Base-by-base conservation (phyloP, 1,284 basidiomycete species). In the Neotropicomus parvogracilis region DNA sequence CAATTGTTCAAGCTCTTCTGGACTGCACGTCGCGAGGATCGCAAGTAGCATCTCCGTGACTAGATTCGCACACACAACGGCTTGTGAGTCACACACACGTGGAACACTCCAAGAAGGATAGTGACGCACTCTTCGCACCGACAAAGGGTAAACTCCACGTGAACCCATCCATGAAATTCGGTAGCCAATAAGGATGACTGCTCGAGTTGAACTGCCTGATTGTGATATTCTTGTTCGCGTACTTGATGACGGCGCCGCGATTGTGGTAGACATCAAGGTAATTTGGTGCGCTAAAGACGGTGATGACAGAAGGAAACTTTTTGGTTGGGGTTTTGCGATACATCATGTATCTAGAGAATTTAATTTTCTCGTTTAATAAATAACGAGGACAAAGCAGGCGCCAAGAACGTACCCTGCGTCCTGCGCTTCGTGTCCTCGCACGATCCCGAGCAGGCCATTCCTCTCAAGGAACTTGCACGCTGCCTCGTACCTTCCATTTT, bases 91-190 rank as follows among this genome's bases (percentile, higher is more conserved):
- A 11, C 21, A 16, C 0, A 12, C 8, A 21, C 13, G 13, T 14
- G 10, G 28, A 13, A 28, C 16, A 13, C 24, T 24, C 24, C 24
- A 24, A 24, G 24, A 6, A 7, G 13, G 12, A 1, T 5, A 29
- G 8, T 3, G n/a, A 77, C 83, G 57, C 64, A 92, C 93, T 98
- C 75, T 99, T 99, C 52, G 93, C 85, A 36, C 95, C 95, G 3
- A 99, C 97, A 65, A 99, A 99, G 0, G 95, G 97, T 57, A 99
- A 71, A 77, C 89, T 93, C 97, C 97, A 99, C 1, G 95, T 98
- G 68, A 99, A 99, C 32, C 91, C 95, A 66, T 99, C 93, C 90
- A 98, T 97, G 61, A 98, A 98, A 72, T 98, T 99, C 3, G 95
- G 95, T 34, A 99, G 73, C 84, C 85, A 88, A 63, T 84, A 88